phyloP scores from a whole-genome alignment of 2,329 filamentous ascomycete genomes.

The Hymenotorrendiella dingleyae region DNA sequence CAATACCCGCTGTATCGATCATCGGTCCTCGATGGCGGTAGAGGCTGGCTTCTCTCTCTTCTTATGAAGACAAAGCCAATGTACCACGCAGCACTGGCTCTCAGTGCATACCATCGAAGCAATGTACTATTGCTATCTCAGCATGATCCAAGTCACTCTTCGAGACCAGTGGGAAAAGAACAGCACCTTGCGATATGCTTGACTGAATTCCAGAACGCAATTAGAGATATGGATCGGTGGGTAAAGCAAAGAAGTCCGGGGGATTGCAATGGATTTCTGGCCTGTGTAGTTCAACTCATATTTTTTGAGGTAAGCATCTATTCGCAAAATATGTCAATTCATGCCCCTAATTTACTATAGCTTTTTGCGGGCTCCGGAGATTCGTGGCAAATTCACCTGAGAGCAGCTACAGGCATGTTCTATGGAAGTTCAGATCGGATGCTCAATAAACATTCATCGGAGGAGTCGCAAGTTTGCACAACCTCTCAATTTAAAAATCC shows the following conservation, averaged over 20 bases:
- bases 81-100: slow-evolving; percentile 50
- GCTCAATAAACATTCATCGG: too few species aligned
- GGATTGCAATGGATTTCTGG: slow-evolving; percentile 35
- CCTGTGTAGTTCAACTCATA: slow-evolving; percentile 47
- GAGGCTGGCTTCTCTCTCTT: slow-evolving; percentile 54
- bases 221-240: slow-evolving; percentile 26
- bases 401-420: slow-evolving; percentile 20
- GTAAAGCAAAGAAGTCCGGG: slow-evolving; percentile 9
- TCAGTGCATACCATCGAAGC: slow-evolving; percentile 44
- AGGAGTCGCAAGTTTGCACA: too few species aligned
- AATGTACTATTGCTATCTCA: slow-evolving; percentile 27
- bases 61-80: slow-evolving; percentile 51
- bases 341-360: slow-evolving; percentile 38
- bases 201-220: slow-evolving; percentile 38
- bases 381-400: slow-evolving; percentile 23
- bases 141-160: slow-evolving; percentile 6
- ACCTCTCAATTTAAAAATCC: too few species aligned
- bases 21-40: slow-evolving; percentile 46
- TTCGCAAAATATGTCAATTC: slow-evolving; percentile 31
- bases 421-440: too few species aligned
- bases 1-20: slow-evolving; percentile 59
- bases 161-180: slow-evolving; percentile 22
- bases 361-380: slow-evolving; percentile 36
- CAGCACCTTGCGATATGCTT: slow-evolving; percentile 30
- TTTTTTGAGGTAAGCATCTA: slow-evolving; percentile 39